Base-by-base conservation (phyloP, 306 rosid genomes). In the Crotalaria pallida region DNA sequence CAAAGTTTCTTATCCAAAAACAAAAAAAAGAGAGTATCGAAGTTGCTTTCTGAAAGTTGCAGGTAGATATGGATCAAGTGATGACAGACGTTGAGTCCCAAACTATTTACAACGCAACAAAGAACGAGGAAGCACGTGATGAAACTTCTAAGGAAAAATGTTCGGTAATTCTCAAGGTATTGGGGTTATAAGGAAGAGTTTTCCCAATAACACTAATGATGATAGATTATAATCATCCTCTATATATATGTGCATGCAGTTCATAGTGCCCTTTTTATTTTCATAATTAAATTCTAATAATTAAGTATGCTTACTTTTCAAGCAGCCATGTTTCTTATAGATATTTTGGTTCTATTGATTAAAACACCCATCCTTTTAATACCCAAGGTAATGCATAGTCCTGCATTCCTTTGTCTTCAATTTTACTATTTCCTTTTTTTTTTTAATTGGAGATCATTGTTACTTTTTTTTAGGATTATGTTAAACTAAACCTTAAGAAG, bases 1-100 rank as follows among this genome's bases (percentile, higher is more conserved):
- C 31, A 51, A 16, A 55, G 58, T 29, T 72, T 48, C n/a, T 55
- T 33, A n/a, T n/a, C n/a, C n/a, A n/a, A n/a, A n/a, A n/a, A n/a
- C n/a, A n/a, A n/a, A n/a, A n/a, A n/a, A 77, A 44, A 26, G 31
- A 36, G 64, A 64, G 40, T 15, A 41, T 61, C 31, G 41, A 16
- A 55, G 58, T 29, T 72, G 58, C n/a, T 55, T 33, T 26, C 48
- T 51, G 7, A 76, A 68, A 49, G 62, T 58, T 59, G 57, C 21
- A 27, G 55, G 65, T 62, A 61, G 55, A 57, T 49, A 78, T 65
- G 78, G 74, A 72, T 10, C 65, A 72, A 47, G 80, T 70, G 23
- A 81, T 83, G 72, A 77, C 6, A 58, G 91, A 88, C 34, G 45
- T 85, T 2, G 97, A 88, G 77, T 74, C 76, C 75, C 87, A 79